phyloP scores from a whole-genome alignment of 192 early-diverging fungal species.

The Mortierella antarctica region DNA sequence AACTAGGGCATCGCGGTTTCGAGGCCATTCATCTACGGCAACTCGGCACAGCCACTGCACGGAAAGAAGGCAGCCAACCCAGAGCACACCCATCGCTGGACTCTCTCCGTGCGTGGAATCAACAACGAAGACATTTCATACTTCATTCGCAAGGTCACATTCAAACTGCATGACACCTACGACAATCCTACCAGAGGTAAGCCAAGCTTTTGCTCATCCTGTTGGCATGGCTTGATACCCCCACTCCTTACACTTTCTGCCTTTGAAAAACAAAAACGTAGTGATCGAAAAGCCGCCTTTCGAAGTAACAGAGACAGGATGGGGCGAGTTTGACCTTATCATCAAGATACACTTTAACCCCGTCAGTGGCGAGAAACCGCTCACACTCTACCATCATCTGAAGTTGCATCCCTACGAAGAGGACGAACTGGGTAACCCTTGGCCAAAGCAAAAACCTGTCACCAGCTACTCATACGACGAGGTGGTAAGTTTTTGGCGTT shows the following conservation, averaged over 20 bases:
- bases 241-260: not conserved
- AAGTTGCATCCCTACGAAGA: slow-evolving; percentile 90
- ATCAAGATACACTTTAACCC: slow-evolving; percentile 92
- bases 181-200: slow-evolving; percentile 75
- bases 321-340: slow-evolving; percentile 98
- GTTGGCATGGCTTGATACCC: not conserved
- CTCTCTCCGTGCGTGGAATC: slow-evolving; percentile 84
- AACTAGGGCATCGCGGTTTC: slow-evolving; percentile 71
- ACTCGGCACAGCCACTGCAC: slow-evolving; percentile 77
- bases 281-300: slow-evolving; percentile 87
- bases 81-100: slow-evolving; percentile 97
- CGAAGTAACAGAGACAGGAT: slow-evolving; percentile 95
- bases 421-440: slow-evolving; percentile 63
- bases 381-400: slow-evolving; percentile 90
- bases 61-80: slow-evolving; percentile 73
- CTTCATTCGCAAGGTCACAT: slow-evolving; percentile 89
- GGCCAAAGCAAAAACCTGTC: slow-evolving; percentile 74
- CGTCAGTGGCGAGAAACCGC: slow-evolving; percentile 78
- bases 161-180: slow-evolving; percentile 98
- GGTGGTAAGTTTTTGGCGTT: slow-evolving; percentile 58
- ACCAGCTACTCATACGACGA: slow-evolving; percentile 85
- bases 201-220: slow-evolving; percentile 6
- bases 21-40: slow-evolving; percentile 90
- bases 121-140: slow-evolving; percentile 89
- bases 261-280: too few species aligned